Evolutionary conservation across 495 filamentous ascomycete species (phyloP), one percentile per base, ranked within the genome.

Genomic region (Friedmanniomyces endolithicus): DNA sequence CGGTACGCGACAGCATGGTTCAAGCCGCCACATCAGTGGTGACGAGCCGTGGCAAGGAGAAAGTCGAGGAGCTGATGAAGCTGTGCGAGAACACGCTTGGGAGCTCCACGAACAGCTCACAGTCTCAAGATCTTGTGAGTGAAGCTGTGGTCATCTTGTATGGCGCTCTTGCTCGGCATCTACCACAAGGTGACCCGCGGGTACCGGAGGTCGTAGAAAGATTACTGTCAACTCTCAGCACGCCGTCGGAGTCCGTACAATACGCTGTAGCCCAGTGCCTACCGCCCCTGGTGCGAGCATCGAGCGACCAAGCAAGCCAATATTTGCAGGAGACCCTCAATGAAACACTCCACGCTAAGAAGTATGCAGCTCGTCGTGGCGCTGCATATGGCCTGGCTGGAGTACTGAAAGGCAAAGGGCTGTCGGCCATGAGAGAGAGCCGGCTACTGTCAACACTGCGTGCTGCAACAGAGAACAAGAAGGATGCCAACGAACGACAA

Each of bases 131-230:
- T 62, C 76, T 83, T 40, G 85, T 97, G 59, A 95, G 95, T 63
- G 92, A 98, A 70, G 92, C 92, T 3, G 88, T 98, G 24, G 88
- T 98, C 57, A 89, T 98, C 53, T 83, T 98, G 57, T 98, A 97
- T 63, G 92, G 92, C 62, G 88, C 92, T 31, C 70, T 98, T 14
- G 92, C 88, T 12, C 77, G 86, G 25, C 92, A 98, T 74, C 72
- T 98, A 40, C 82, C 84, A 56, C 71, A 81, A 1, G 87, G 88
- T 7, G 92, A 98, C 65, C 69, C 78, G 50, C 87, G 92, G 53
- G 76, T 97, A 40, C 87, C 87, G 8, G 80, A 83, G 11, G 90
- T 96, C 46, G 79, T 97, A 29, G 81, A 87, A 56, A 79, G 87
- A 53, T 73, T 98, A 17, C 77, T 97, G 33, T 79, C 78, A 22